Percentiles rank a stretch among this genome's conserved stretches.
phyloP scores from a whole-genome alignment of 2,329 filamentous ascomycete genomes.

The Canariomyces notabilis region DNA sequence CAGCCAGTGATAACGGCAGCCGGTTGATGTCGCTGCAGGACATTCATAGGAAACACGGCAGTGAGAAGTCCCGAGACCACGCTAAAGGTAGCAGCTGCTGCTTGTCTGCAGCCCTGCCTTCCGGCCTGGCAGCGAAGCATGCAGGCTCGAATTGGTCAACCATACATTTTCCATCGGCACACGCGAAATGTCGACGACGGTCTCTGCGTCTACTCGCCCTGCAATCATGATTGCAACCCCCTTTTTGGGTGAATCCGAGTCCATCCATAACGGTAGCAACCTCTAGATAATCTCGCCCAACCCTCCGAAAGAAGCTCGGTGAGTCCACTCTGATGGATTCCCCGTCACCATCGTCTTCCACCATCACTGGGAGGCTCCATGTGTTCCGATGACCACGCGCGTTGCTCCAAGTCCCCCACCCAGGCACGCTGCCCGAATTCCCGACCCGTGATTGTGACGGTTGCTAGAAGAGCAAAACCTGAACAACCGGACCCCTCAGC shows the following conservation, averaged over 20 bases:
- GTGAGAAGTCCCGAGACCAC: no score
- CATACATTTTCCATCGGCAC: neutral
- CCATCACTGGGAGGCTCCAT: neutral
- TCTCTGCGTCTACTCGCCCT: neutral
- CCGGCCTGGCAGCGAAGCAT: neutral
- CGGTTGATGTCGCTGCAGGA: slow-evolving; percentile 6
- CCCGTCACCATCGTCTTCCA: neutral
- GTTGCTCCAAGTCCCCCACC: neutral
- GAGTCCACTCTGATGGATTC: neutral
- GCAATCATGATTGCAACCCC: no score
- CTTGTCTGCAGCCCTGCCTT: slow-evolving; percentile 6
- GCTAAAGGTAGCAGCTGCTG: neutral
- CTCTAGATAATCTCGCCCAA: neutral
- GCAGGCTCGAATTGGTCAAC: slow-evolving; percentile 3
- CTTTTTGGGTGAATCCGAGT: no score
- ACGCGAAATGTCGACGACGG: neutral
- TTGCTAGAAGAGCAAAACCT: slow-evolving; percentile 2
- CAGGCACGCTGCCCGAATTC: slow-evolving; percentile 1
- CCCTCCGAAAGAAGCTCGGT: neutral
- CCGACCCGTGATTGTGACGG: slow-evolving; percentile 8
- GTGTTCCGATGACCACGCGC: neutral
- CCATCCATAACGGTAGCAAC: no score
- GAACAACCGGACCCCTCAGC: no score
- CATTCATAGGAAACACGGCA: no score
- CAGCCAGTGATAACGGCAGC: slow-evolving; percentile 1